A percentile compares a stretch with the other conserved stretches of the same genome.
Evolutionary conservation across 441 rosid species (phyloP).

Genomic region (Euphorbia corollata): DNA sequence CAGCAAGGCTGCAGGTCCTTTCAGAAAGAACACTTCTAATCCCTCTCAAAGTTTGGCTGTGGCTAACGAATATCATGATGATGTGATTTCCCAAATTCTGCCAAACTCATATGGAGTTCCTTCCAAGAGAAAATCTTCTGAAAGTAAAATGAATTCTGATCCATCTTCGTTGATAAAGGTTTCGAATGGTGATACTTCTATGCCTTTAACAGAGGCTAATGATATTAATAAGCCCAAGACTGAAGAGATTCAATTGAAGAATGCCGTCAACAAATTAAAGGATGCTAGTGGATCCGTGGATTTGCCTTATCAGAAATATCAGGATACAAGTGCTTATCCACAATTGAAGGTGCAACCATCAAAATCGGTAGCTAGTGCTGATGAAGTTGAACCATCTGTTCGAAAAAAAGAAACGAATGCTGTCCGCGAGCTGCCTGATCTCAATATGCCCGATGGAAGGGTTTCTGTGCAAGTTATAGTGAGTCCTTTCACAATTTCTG

Average conservation of each 20-base stretch:
- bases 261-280: conserved; percentile 39
- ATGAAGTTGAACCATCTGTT: conserved; percentile 36
- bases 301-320: conserved; percentile 41
- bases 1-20: conserved; percentile 33
- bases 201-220: conserved; percentile 33
- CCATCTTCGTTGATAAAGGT: conserved; percentile 34
- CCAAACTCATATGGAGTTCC: conserved; percentile 36
- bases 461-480: conserved; percentile 43
- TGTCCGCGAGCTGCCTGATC: conserved; percentile 42
- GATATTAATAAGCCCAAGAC: conserved; percentile 45
- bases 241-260: conserved; percentile 38
- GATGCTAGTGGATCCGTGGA: conserved; percentile 44
- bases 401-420: conserved; percentile 51
- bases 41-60: conserved; percentile 33
- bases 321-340: conserved; percentile 40
- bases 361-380: conserved; percentile 30
- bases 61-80: conserved; percentile 28
- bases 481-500: conserved; percentile 27
- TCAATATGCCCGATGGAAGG: conserved; percentile 52
- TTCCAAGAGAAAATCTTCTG: conserved; percentile 53
- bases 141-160: conserved; percentile 37
- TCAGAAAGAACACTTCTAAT: conserved; percentile 30
- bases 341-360: conserved; percentile 47
- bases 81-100: conserved; percentile 41
- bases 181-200: conserved; percentile 41